Percentiles rank a stretch among this genome's conserved stretches.
phyloP scores from a whole-genome alignment of 345 rosid species.

The Brassica cretica region DNA sequence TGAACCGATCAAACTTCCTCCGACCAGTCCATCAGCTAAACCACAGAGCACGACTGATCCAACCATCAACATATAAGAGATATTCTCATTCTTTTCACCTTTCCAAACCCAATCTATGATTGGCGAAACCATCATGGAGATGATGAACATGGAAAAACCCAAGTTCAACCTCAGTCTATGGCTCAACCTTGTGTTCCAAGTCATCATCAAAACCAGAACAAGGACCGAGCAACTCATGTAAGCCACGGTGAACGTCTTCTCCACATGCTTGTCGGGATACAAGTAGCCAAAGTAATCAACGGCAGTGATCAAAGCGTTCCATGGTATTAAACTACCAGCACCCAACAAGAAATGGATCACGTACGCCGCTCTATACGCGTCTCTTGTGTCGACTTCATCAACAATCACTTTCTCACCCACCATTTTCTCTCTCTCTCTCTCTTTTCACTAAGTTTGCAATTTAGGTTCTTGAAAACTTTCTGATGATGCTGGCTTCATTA shows the following conservation, averaged over 20 bases:
- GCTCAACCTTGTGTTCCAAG: slow-evolving; percentile 53
- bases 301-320: slow-evolving; percentile 93
- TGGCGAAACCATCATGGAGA: slow-evolving; percentile 72
- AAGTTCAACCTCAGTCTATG: slow-evolving; percentile 68
- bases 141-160: slow-evolving; percentile 73
- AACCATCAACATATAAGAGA: slow-evolving; percentile 53
- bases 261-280: slow-evolving; percentile 70
- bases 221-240: slow-evolving; percentile 83
- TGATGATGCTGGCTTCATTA: slow-evolving; percentile 26
- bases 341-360: slow-evolving; percentile 87
- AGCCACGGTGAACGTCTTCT: slow-evolving; percentile 84
- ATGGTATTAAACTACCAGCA: slow-evolving; percentile 90
- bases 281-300: slow-evolving; percentile 75
- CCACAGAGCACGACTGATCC: slow-evolving; percentile 76
- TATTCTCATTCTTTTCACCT: slow-evolving; percentile 31
- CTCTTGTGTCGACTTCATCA: slow-evolving; percentile 48
- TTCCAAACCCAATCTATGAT: slow-evolving; percentile 60
- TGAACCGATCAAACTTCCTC: slow-evolving; percentile 81
- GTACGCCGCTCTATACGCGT: slow-evolving; percentile 69
- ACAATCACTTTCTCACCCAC: slow-evolving; percentile 26
- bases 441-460: slow-evolving; percentile 1
- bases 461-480: background rate
- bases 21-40: slow-evolving; percentile 85
- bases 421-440: slow-evolving; percentile 27
- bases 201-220: slow-evolving; percentile 59